These are phyloP conservation scores for Myxozyma nipponensis DNA, from an alignment of 805 yeast species.

Conservation along the genomic window DNA sequence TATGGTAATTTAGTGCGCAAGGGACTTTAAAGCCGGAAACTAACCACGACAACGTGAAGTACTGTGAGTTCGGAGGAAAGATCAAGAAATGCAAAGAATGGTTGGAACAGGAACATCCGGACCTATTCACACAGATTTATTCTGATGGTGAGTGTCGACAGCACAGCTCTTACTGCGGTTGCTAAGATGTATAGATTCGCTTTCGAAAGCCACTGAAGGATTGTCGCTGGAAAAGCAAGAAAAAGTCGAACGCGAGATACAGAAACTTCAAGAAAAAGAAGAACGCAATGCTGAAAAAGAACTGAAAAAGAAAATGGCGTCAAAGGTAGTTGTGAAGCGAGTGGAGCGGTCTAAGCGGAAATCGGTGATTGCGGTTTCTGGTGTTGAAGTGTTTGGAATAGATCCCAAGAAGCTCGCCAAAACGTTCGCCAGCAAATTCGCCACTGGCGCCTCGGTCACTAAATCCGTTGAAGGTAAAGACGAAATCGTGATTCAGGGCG, in stretches of 20 bases:
- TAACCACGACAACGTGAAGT: slow-evolving; percentile 37
- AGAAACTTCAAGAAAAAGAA: slow-evolving; percentile 61
- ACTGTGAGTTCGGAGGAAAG: slow-evolving; percentile 84
- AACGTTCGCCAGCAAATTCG: slow-evolving; percentile 88
- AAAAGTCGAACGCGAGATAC: slow-evolving; percentile 73
- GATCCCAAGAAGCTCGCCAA: slow-evolving; percentile 89
- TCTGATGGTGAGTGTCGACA: slow-evolving; percentile 39
- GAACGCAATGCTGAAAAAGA: slow-evolving; percentile 83
- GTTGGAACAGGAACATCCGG: slow-evolving; percentile 60
- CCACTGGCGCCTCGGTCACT: slow-evolving; percentile 91
- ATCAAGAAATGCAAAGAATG: slow-evolving; percentile 80
- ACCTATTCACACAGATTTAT: slow-evolving; percentile 57
- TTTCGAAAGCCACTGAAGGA: slow-evolving; percentile 44
- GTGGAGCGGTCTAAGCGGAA: slow-evolving; percentile 88
- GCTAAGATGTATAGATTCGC: slow-evolving; percentile 38
- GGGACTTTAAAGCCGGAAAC: background rate
- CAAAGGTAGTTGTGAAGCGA: slow-evolving; percentile 77
- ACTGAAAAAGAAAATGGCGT: slow-evolving; percentile 67
- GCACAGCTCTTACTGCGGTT: background rate
- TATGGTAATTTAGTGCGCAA: background rate
- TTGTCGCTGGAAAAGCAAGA: slow-evolving; percentile 76
- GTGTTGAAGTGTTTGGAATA: slow-evolving; percentile 81
- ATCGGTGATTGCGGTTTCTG: slow-evolving; percentile 78
- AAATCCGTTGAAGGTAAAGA: slow-evolving; percentile 89
- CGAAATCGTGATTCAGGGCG: slow-evolving; percentile 90